Evolutionary conservation across 768 basidiomycete genomes (phyloP).

Genomic region (Polyporus arcularius): DNA sequence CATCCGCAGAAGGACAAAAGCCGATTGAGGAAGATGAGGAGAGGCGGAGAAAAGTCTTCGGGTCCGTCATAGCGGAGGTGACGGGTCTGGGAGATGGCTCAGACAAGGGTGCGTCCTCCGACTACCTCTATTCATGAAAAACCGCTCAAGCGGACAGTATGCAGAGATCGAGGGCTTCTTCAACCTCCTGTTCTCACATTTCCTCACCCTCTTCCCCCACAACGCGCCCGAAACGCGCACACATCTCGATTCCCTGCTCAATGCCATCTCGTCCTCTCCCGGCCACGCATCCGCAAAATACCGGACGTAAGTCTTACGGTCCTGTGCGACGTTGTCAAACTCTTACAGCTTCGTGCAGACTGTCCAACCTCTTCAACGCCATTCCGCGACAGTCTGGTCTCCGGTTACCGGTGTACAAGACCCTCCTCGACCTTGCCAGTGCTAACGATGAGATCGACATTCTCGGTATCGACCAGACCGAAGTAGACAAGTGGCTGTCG

Average conservation of each 20-base stretch:
- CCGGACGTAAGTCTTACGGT: conserved; percentile 59
- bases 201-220: conserved; percentile 58
- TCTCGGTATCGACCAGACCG: conserved; percentile 57
- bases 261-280: conserved; percentile 55
- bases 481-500: conserved; percentile 75
- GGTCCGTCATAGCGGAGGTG: conserved; percentile 59
- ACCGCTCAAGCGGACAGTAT: neutral
- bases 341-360: conserved; percentile 39
- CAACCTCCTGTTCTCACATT: conserved; percentile 76
- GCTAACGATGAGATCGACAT: conserved; percentile 62
- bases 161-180: conserved; percentile 87
- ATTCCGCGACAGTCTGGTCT: conserved; percentile 65
- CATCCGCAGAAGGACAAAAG: conserved; percentile 50
- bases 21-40: conserved; percentile 56
- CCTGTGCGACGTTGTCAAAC: neutral
- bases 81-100: conserved; percentile 74
- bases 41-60: conserved; percentile 56
- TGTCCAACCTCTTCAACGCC: conserved; percentile 83
- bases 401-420: conserved; percentile 61
- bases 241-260: conserved; percentile 50
- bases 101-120: conserved; percentile 62
- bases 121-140: neutral
- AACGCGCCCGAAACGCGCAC: conserved; percentile 57
- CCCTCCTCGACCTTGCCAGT: conserved; percentile 61
- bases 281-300: conserved; percentile 65